These are phyloP conservation scores for Chlamydomonas sphaeroides DNA, from an alignment of 139 green algal genomes.

Conservation along the genomic window DNA sequence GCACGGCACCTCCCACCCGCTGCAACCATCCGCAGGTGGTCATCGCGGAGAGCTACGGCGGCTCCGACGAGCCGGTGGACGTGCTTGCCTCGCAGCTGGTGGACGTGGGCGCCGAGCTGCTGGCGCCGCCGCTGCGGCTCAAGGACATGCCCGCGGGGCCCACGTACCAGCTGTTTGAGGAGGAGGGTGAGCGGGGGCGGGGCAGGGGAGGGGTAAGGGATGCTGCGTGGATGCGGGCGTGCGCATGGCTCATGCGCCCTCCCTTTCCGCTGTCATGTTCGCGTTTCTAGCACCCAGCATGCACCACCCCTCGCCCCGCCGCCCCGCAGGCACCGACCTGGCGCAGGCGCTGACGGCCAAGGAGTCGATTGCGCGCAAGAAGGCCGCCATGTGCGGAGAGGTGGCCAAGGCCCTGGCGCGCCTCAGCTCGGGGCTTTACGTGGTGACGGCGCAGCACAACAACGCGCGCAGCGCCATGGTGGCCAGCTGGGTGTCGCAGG, in stretches of 20 bases:
- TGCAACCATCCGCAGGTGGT: conserved; percentile 71
- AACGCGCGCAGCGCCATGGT: conserved; percentile 80
- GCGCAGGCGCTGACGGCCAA: conserved; percentile 86
- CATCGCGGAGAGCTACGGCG: conserved; percentile 94
- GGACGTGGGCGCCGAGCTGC: conserved; percentile 64
- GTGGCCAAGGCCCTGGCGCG: conserved; percentile 82
- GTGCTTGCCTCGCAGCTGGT: conserved; percentile 73
- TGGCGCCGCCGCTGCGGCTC: conserved; percentile 79
- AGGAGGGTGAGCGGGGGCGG: conserved; percentile 65
- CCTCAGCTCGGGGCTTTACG: conserved; percentile 89
- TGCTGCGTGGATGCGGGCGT: too few species aligned
- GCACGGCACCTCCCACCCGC: too few species aligned
- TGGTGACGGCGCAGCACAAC: conserved; percentile 90
- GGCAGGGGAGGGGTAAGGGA: neutral
- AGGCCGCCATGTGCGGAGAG: conserved; percentile 82
- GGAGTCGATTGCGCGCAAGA: conserved; percentile 76
- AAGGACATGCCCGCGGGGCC: conserved; percentile 76
- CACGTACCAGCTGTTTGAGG: conserved; percentile 90
- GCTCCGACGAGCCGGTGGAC: conserved; percentile 95
- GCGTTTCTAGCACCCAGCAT: too few species aligned
- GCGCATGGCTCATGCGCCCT: too few species aligned
- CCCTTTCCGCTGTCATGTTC: too few species aligned
- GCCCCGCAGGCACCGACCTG: conserved; percentile 79
- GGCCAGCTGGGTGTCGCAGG: conserved; percentile 87
- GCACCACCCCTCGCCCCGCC: too few species aligned